Evolutionary conservation across 306 rosid genomes (phyloP), one percentile per base, ranked within the genome.

Genomic region (Ziziphus jujuba): DNA sequence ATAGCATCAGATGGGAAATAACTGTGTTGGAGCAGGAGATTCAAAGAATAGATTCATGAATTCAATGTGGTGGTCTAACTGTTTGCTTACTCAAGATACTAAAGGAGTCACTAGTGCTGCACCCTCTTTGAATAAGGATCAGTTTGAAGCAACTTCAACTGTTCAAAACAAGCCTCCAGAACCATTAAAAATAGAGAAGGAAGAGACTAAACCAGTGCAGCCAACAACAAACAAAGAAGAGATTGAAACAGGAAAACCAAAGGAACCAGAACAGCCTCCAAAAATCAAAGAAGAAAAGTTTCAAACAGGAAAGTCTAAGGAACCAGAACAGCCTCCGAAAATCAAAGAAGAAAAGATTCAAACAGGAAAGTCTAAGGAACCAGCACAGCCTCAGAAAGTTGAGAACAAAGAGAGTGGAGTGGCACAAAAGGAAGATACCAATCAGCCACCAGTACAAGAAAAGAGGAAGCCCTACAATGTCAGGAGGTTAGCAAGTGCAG

Each of bases 1-100:
- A 31, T 52, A 49, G 59, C 22, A 3, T 52, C 73, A 80, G 79
- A 93, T 93, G 97, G 98, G 98, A 59, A 90, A 93, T 80, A 84
- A 74, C 64, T 88, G 98, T 44, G 79, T 90, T 54, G 85, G 89
- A 59, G 64, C 86, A 70, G 68, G 65, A 75, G 50, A 35, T 47
- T 72, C 72, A 0, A 78, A 69, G 34, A 70, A 72, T 24, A 76
- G 79, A 12, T 21, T 84, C 0, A 12, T 71, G 8, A 58, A 57
- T 59, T 65, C 85, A 19, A 44, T 65, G 54, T 89, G 91, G 78
- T 82, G 88, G 87, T 33, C 80, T 50, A 69, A 69, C 52, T 78
- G 69, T 28, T 43, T 72, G 35, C 23, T 23, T 75, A 40, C 72
- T 61, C 6, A 52, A 5, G 11, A 38, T 33, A 61, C 28, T 21